Evolutionary conservation across 495 filamentous ascomycete species (phyloP).

Genomic region (Lasiosphaeria ovina): DNA sequence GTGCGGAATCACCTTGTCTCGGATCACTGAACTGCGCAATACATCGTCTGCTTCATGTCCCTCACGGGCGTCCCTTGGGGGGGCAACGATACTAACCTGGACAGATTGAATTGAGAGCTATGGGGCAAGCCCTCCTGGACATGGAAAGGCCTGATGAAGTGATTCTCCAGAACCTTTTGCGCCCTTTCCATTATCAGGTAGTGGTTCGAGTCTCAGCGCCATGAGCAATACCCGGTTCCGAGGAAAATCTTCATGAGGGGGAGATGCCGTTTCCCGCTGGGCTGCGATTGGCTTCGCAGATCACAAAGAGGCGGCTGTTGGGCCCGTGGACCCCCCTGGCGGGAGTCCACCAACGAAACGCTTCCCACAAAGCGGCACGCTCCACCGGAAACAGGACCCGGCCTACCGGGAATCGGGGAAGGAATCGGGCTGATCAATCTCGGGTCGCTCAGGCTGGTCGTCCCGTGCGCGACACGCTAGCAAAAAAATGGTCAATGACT

Average conservation of each 20-base stretch:
- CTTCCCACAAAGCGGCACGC: background rate
- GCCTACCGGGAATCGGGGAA: conserved; percentile 6
- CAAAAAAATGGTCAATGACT: background rate
- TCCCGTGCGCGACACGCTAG: background rate
- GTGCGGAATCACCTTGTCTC: background rate
- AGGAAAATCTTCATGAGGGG: background rate
- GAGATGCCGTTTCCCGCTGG: background rate
- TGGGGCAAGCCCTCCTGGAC: no score
- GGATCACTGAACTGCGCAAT: no score
- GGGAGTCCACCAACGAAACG: background rate
- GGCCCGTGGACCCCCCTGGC: background rate
- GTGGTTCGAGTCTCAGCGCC: background rate
- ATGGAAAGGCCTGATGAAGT: no score
- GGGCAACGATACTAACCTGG: no score
- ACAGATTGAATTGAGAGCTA: no score
- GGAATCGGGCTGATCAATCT: conserved; percentile 3
- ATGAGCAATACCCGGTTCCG: background rate
- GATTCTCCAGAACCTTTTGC: no score
- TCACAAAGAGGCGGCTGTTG: conserved; percentile 10
- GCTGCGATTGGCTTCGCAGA: conserved; percentile 19
- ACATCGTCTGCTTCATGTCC: no score
- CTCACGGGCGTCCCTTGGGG: no score
- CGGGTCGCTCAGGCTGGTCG: background rate
- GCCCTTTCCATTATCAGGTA: no score
- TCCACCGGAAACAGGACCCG: conserved; percentile 1